Conservation (phyloP, 2,329 filamentous ascomycete species). For the Biscogniauxia mediterranea region DNA sequence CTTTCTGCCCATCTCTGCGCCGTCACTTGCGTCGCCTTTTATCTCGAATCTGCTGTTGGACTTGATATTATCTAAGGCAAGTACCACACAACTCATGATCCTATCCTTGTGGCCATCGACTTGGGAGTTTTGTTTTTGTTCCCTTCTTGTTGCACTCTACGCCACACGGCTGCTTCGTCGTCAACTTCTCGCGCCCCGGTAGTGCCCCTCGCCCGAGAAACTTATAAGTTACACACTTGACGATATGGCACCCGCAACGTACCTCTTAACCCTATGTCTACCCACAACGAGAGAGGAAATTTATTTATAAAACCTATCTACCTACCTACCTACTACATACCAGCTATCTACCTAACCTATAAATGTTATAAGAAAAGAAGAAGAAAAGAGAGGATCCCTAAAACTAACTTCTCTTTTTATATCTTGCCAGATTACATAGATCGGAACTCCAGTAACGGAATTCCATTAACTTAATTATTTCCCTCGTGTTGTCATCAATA, state of each 20-base stretch:
- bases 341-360: background rate
- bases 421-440: background rate
- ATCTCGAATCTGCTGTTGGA: background rate
- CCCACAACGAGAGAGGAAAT: background rate
- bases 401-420: background rate
- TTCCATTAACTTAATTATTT: background rate
- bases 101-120: background rate
- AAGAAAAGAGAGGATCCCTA: background rate
- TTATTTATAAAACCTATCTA: too few relatives aligned
- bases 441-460: background rate
- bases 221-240: background rate
- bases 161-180: background rate
- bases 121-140: too few relatives aligned
- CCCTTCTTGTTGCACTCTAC: background rate
- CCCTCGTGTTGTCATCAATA: background rate
- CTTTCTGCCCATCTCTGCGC: background rate
- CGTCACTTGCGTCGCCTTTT: background rate
- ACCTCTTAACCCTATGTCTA: background rate
- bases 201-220: background rate
- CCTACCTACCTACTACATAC: too few relatives aligned
- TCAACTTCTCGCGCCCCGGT: background rate
- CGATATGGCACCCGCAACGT: too few relatives aligned
- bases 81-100: background rate
- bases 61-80: background rate
- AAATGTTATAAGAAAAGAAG: background rate